Evolutionary conservation across 1,139 yeast genomes (phyloP).

Genomic region (Nakaseomyces bracarensis): DNA sequence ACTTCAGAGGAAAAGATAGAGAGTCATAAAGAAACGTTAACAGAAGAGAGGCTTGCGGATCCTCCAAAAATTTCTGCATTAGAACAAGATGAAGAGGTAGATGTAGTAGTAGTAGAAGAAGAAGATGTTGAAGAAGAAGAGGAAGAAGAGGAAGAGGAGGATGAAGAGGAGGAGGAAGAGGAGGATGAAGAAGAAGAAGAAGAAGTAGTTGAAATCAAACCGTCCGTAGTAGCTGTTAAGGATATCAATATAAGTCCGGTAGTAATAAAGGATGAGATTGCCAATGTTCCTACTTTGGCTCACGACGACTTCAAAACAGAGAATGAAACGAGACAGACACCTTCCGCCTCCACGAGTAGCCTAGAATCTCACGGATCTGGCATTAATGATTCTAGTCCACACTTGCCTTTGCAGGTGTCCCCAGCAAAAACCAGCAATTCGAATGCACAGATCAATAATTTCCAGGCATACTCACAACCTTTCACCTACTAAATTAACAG

Average conservation of each 20-base stretch:
- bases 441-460: conserved; percentile 21
- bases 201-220: neutral
- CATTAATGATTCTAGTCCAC: conserved; percentile 10
- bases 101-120: neutral
- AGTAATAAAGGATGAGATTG: neutral
- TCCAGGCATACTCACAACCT: conserved; percentile 30
- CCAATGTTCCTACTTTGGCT: neutral
- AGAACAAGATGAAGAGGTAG: too few species aligned
- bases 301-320: neutral
- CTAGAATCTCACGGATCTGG: conserved; percentile 5
- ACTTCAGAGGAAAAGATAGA: neutral
- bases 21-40: neutral
- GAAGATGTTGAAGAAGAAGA: neutral
- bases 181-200: neutral
- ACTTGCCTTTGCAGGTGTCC: conserved; percentile 18
- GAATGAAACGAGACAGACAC: neutral
- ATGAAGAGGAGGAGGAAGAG: neutral
- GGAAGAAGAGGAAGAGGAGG: neutral
- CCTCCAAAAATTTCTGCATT: too few species aligned
- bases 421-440: conserved; percentile 19
- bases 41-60: too few species aligned
- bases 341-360: conserved; percentile 1
- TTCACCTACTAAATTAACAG: conserved; percentile 12
- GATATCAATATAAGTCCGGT: neutral
- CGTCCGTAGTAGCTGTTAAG: neutral